Base-by-base conservation (phyloP, 306 rosid genomes). In the Cotoneaster glaucophyllus region DNA sequence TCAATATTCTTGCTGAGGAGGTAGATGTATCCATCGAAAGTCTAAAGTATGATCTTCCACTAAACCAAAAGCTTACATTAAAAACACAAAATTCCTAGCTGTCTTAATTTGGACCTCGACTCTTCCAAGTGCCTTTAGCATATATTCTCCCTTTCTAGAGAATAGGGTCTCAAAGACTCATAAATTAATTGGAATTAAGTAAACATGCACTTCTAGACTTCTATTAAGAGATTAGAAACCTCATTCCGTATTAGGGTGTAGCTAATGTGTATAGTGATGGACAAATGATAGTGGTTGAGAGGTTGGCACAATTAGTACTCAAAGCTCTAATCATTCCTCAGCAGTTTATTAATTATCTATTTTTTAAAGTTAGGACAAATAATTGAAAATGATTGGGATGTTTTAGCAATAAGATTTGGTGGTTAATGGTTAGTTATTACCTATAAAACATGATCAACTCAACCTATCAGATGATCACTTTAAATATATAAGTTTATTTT, bases 301-400 rank as follows among this genome's bases (percentile, higher is more conserved):
- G 71, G 39, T 74, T 45, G 50, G 43, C 11, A 11, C 4, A 44
- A 44, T 77, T 79, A 85, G 82, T 78, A 82, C 85, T 83, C 75
- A 10, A 57, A 61, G 19, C 64, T 71, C 67, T 80, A 75, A 84
- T 82, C 79, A 84, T 81, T 58, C 54, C 59, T 73, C 58, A 77
- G 69, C 63, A 57, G 53, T 39, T 34, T n/a, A 45, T 64, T 63
- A 17, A 57, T 52, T 34, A 31, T 29, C n/a, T 4, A 9, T 5
- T 11, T 24, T 77, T 67, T 83, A 69, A 52, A 76, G 79, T 79
- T 62, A 31, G 77, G 39, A 59, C 80, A 68, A 87, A 91, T 91
- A 86, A 81, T 86, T 86, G 85, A 57, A 67, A 78, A 78, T 86
- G 84, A 87, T 88, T 88, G 76, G 82, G 71, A 58, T 67, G 64